phyloP scores from a whole-genome alignment of 164 flowering plant species.

The Cinnamomum chago region DNA sequence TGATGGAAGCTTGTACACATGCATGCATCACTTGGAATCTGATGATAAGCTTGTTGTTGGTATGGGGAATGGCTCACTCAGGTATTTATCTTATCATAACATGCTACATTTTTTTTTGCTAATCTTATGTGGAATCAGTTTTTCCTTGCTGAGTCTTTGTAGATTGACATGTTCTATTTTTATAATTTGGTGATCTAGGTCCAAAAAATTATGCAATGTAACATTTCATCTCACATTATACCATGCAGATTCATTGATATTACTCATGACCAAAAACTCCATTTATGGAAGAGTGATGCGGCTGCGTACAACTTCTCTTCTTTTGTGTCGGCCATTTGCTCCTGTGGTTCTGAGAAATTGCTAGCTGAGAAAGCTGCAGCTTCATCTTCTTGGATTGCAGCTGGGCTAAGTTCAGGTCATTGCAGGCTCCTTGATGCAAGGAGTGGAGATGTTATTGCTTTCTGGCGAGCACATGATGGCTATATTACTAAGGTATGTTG shows the following conservation, averaged over 20 bases:
- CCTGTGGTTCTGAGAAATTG: conserved; percentile 58
- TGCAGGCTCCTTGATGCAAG: conserved; percentile 78
- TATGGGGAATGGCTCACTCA: conserved; percentile 87
- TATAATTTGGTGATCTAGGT: background rate
- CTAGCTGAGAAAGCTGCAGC: conserved; percentile 32
- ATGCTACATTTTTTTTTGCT: too few species aligned
- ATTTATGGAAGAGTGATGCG: conserved; percentile 80
- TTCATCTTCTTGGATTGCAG: conserved; percentile 74
- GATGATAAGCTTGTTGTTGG: conserved; percentile 69
- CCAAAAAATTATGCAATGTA: background rate
- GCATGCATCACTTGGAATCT: conserved; percentile 65
- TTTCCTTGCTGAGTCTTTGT: background rate
- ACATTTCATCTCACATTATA: background rate
- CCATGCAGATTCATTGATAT: conserved; percentile 75
- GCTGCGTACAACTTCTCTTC: conserved; percentile 62
- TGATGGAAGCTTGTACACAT: conserved; percentile 83
- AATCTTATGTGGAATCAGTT: background rate
- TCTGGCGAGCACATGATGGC: conserved; percentile 97
- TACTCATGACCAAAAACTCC: conserved; percentile 71
- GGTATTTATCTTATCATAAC: conserved; percentile 32
- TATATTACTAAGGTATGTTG: conserved; percentile 74
- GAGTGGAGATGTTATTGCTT: conserved; percentile 67
- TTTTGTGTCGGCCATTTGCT: conserved; percentile 80
- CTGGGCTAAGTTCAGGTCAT: conserved; percentile 80
- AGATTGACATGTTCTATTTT: background rate